A percentile compares a stretch with the other conserved stretches of the same genome.
These are phyloP conservation scores for Nicotiana rustica DNA, from an alignment of 305 asterid species.

Conservation along the genomic window DNA sequence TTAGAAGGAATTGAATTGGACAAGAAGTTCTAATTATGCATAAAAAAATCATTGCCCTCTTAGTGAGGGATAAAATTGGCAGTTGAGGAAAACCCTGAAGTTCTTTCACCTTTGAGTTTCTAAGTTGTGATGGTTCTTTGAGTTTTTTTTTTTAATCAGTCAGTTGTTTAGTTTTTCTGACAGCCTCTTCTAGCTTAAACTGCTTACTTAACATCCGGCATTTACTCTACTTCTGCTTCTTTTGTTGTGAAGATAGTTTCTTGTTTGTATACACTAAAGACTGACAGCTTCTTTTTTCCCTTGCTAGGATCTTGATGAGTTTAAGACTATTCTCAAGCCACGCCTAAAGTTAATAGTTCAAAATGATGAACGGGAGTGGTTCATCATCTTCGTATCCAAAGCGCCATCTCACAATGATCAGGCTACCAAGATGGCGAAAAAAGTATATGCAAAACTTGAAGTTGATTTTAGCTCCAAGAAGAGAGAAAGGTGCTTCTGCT, in stretches of 20 bases:
- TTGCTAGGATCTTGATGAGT: slow-evolving; percentile 95
- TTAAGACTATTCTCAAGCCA: slow-evolving; percentile 96
- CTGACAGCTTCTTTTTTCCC: slow-evolving; percentile 34
- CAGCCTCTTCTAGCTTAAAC: slow-evolving; percentile 4
- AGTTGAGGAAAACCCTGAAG: slow-evolving; percentile 26
- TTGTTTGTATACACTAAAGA: slow-evolving; percentile 1
- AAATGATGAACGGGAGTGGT: slow-evolving; percentile 99
- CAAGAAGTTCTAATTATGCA: slow-evolving; percentile 1
- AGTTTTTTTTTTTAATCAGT: slow-evolving; percentile 4
- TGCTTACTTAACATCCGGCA: slow-evolving; percentile 2
- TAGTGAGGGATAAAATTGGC: background rate
- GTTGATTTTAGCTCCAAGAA: slow-evolving; percentile 97
- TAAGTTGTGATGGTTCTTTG: slow-evolving; percentile 14
- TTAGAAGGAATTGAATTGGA: slow-evolving; percentile 22
- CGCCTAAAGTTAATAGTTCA: slow-evolving; percentile 97
- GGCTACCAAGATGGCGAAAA: slow-evolving; percentile 98
- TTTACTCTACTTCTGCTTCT: slow-evolving; percentile 21
- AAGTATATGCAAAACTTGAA: slow-evolving; percentile 90
- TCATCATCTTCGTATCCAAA: slow-evolving; percentile 90
- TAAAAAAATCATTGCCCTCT: background rate
- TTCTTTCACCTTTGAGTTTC: background rate
- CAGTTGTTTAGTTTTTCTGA: background rate
- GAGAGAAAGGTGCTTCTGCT: slow-evolving; percentile 81
- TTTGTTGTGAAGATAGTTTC: slow-evolving; percentile 16
- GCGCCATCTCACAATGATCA: slow-evolving; percentile 96